These are phyloP conservation scores for Cordyceps cicadae DNA, from an alignment of 2,329 filamentous ascomycete genomes.

Conservation along the genomic window DNA sequence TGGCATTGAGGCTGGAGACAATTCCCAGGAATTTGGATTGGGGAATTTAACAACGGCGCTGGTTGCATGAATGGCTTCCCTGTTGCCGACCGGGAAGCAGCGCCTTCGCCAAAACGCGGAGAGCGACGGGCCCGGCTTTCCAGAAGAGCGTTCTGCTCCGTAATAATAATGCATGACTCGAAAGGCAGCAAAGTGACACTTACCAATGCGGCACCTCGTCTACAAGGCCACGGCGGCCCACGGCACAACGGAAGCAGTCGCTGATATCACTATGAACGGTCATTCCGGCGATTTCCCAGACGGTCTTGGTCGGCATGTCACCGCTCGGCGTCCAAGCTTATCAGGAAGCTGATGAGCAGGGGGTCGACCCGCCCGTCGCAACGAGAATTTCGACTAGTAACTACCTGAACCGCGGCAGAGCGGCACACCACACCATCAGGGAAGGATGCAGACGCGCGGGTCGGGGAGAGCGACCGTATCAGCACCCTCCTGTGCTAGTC, in stretches of 20 bases:
- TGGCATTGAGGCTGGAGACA: conserved; percentile 12
- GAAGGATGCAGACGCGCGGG: conserved; percentile 7
- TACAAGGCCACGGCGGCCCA: not conserved
- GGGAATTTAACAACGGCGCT: conserved; percentile 1
- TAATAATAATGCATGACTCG: not conserved
- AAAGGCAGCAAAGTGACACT: not conserved
- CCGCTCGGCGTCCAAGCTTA: conserved; percentile 1
- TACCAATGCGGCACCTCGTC: not conserved
- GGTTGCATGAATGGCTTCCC: not conserved
- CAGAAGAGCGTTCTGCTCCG: not conserved
- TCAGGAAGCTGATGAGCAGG: not conserved
- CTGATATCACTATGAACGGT: not conserved
- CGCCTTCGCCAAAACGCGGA: not conserved
- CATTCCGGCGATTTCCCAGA: not conserved
- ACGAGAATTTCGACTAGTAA: not conserved
- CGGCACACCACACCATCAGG: not conserved
- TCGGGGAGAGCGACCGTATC: not conserved
- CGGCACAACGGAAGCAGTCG: not conserved
- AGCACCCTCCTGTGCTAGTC: conserved; percentile 4
- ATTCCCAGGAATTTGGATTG: conserved; percentile 11
- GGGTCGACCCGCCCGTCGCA: conserved; percentile 6
- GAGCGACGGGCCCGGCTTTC: not conserved
- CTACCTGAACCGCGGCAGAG: conserved; percentile 1
- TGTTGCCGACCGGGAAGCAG: not conserved
- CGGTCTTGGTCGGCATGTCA: not conserved